phyloP scores from a whole-genome alignment of 2,329 filamentous ascomycete species.

The Xylaria sp. region DNA sequence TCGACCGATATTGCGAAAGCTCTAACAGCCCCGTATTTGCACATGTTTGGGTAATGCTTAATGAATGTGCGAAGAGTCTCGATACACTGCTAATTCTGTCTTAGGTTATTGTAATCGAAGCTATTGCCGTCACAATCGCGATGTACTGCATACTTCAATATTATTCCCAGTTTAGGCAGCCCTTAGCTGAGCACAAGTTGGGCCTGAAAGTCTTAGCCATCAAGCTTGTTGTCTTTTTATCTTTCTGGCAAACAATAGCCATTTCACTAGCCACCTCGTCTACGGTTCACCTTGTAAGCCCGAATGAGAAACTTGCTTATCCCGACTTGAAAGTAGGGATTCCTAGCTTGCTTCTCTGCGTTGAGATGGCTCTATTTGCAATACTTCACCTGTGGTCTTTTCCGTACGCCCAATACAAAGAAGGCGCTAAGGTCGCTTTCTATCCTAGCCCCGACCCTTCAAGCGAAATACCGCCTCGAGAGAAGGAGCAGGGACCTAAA shows the following conservation, averaged over 20 bases:
- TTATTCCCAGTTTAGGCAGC: slow-evolving; percentile 77
- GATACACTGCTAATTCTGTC: background rate
- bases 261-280: slow-evolving; percentile 63
- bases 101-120: slow-evolving; percentile 74
- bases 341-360: slow-evolving; percentile 78
- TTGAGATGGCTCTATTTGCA: slow-evolving; percentile 87
- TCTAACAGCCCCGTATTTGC: slow-evolving; percentile 81
- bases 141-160: slow-evolving; percentile 93
- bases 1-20: slow-evolving; percentile 78
- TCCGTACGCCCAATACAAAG: slow-evolving; percentile 75
- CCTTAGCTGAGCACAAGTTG: slow-evolving; percentile 74
- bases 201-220: slow-evolving; percentile 87
- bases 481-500: slow-evolving; percentile 62
- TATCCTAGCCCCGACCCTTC: slow-evolving; percentile 59
- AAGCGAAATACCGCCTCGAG: slow-evolving; percentile 53
- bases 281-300: slow-evolving; percentile 68
- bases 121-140: slow-evolving; percentile 77
- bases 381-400: slow-evolving; percentile 86
- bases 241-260: slow-evolving; percentile 79
- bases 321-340: slow-evolving; percentile 85
- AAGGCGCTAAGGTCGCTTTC: slow-evolving; percentile 56
- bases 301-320: slow-evolving; percentile 70
- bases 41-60: slow-evolving; percentile 78
- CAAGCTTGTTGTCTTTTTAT: slow-evolving; percentile 91
- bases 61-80: background rate